Percentiles rank a stretch among this genome's conserved stretches.
phyloP scores from a whole-genome alignment of 768 basidiomycete species.

The Lactarius vividus region DNA sequence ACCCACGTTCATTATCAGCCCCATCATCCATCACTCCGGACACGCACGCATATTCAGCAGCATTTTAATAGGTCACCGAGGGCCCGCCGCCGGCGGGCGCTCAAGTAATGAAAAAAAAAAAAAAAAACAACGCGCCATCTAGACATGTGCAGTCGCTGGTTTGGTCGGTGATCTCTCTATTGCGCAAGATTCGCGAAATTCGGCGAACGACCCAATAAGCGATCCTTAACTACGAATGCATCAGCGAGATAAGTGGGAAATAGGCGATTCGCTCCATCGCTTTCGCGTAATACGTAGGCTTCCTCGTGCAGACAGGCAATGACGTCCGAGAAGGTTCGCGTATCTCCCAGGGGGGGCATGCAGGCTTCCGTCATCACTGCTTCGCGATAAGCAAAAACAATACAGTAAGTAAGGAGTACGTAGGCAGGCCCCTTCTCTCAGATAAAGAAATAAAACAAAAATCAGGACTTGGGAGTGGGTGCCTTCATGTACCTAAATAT shows the following conservation, averaged over 20 bases:
- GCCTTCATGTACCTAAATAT: constrained; percentile 9
- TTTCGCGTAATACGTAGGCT: constrained; percentile 15
- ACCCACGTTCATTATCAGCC: constrained; percentile 1
- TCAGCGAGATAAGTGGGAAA: constrained; percentile 14
- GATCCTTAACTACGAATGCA: background rate
- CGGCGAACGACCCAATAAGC: constrained; percentile 1
- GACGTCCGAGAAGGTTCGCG: constrained; percentile 15
- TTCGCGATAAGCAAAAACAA: constrained; percentile 23
- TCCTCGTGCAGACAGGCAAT: background rate
- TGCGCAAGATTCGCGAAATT: constrained; percentile 9
- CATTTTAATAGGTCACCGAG: background rate
- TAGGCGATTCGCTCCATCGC: constrained; percentile 12
- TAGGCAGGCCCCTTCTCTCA: background rate
- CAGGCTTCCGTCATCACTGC: constrained; percentile 6
- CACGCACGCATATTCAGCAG: background rate
- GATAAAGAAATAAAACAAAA: background rate
- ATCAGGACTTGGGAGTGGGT: background rate
- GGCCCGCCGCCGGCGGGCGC: background rate
- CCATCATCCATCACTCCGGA: background rate
- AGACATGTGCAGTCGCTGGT: background rate
- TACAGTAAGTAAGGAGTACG: background rate
- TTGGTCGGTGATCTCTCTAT: background rate
- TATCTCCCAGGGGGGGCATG: constrained; percentile 9
- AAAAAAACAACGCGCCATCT: background rate
- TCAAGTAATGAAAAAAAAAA: background rate